phyloP scores from a whole-genome alignment of 2,329 filamentous ascomycete species.

The Furcasterigmium furcatum region DNA sequence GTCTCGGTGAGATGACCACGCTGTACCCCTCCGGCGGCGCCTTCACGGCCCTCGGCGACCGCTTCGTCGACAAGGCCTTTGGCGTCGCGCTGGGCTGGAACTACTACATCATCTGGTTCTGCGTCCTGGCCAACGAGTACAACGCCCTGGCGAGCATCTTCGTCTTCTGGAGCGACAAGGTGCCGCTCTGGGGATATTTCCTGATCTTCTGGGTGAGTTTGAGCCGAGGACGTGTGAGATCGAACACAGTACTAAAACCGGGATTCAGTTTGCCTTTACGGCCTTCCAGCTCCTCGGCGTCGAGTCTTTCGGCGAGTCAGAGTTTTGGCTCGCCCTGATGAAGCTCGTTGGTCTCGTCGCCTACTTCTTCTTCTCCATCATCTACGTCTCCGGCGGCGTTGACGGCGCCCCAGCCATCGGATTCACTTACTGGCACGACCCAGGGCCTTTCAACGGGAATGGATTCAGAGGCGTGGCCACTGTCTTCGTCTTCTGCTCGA shows the following conservation, averaged over 20 bases:
- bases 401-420: slow-evolving; percentile 57
- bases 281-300: slow-evolving; percentile 69
- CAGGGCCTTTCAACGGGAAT: slow-evolving; percentile 64
- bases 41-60: slow-evolving; percentile 67
- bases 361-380: slow-evolving; percentile 71
- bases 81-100: slow-evolving; percentile 69
- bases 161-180: slow-evolving; percentile 60
- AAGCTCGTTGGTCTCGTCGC: slow-evolving; percentile 69
- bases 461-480: slow-evolving; percentile 63
- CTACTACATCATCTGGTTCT: slow-evolving; percentile 66
- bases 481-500: slow-evolving; percentile 68
- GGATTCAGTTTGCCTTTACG: slow-evolving; percentile 49
- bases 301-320: slow-evolving; percentile 72
- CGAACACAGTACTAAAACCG: no score
- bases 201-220: slow-evolving; percentile 64
- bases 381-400: slow-evolving; percentile 59
- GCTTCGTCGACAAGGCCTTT: slow-evolving; percentile 69
- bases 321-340: slow-evolving; percentile 74
- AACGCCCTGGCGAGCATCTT: slow-evolving; percentile 66
- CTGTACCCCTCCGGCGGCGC: slow-evolving; percentile 69
- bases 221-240: no score
- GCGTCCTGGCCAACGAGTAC: slow-evolving; percentile 67
- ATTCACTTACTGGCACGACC: slow-evolving; percentile 69
- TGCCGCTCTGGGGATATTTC: slow-evolving; percentile 66
- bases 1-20: slow-evolving; percentile 70